These are phyloP conservation scores for Aspergillus sergii DNA, from an alignment of 2,329 filamentous ascomycete species.

Conservation along the genomic window DNA sequence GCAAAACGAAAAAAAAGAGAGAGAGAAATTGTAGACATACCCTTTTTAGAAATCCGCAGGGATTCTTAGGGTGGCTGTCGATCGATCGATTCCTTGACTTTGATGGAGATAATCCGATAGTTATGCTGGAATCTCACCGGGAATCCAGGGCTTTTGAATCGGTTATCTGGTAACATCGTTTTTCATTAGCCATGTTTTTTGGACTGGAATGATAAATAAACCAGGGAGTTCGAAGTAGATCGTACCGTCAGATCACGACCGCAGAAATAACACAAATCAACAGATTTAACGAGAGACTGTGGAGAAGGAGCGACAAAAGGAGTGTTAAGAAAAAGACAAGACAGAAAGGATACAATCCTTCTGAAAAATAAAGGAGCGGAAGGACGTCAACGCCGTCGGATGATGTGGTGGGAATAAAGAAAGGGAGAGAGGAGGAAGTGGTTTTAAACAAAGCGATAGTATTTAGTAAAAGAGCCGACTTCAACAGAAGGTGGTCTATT, in stretches of 20 bases:
- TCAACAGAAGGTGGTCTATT: slow-evolving; percentile 11
- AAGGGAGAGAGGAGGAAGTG: slow-evolving; percentile 7
- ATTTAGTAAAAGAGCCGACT: not conserved
- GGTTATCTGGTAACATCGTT: not conserved
- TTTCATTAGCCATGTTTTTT: not conserved
- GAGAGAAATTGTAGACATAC: slow-evolving; percentile 7
- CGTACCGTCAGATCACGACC: not conserved
- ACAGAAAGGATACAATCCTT: slow-evolving; percentile 10
- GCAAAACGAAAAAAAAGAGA: not conserved
- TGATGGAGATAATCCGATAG: not conserved
- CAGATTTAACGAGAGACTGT: slow-evolving; percentile 12
- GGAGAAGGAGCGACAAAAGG: not conserved
- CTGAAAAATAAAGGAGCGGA: slow-evolving; percentile 13
- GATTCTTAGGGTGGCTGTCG: not conserved
- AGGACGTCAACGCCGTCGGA: slow-evolving; percentile 16
- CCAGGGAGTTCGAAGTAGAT: not conserved
- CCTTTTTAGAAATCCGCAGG: not conserved
- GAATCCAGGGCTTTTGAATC: slow-evolving; percentile 11
- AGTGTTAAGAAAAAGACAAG: not conserved
- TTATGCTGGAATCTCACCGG: slow-evolving; percentile 1
- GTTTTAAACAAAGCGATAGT: slow-evolving; percentile 11
- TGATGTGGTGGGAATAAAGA: slow-evolving; percentile 8
- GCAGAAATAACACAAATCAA: slow-evolving; percentile 1
- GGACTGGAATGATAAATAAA: not conserved
- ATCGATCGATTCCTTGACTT: slow-evolving; percentile 7